A percentile compares a stretch with the other conserved stretches of the same genome.
Evolutionary conservation across 257 asterid genomes (phyloP).

Genomic region (Salvia miltiorrhiza): DNA sequence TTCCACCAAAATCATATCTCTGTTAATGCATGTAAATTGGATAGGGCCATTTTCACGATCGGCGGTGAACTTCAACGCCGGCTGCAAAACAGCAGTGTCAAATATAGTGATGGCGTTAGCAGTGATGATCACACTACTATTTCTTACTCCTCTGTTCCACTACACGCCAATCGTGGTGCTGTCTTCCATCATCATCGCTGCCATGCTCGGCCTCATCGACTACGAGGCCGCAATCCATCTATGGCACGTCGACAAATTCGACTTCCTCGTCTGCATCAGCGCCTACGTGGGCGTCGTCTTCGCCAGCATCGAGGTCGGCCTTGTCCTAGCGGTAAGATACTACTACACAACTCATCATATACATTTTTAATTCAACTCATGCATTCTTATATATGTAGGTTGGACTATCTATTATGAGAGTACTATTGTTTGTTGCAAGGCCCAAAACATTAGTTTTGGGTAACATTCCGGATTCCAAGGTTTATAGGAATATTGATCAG

Average conservation of each 20-base stretch:
- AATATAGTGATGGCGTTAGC: constrained; percentile 87
- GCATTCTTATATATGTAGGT: constrained; percentile 34
- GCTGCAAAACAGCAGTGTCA: constrained; percentile 67
- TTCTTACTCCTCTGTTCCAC: constrained; percentile 71
- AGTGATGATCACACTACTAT: constrained; percentile 75
- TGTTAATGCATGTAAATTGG: neutral
- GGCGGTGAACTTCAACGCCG: constrained; percentile 75
- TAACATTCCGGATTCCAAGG: constrained; percentile 59
- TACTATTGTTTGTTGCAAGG: constrained; percentile 66
- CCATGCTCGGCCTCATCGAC: constrained; percentile 97
- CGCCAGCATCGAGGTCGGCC: constrained; percentile 74
- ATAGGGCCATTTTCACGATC: constrained; percentile 78
- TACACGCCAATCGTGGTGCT: constrained; percentile 89
- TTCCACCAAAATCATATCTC: too few species aligned
- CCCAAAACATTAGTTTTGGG: constrained; percentile 77
- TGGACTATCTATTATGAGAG: constrained; percentile 58
- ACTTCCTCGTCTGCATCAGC: constrained; percentile 74
- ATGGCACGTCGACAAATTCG: constrained; percentile 82
- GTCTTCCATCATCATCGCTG: constrained; percentile 77
- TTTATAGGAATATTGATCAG: constrained; percentile 65
- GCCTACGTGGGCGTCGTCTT: constrained; percentile 87
- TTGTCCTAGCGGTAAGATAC: constrained; percentile 60
- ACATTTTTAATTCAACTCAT: too few species aligned
- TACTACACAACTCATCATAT: too few species aligned
- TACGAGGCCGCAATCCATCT: constrained; percentile 90